These are phyloP conservation scores for Sarcodon aspratus DNA, from an alignment of 768 basidiomycete genomes.

Conservation along the genomic window DNA sequence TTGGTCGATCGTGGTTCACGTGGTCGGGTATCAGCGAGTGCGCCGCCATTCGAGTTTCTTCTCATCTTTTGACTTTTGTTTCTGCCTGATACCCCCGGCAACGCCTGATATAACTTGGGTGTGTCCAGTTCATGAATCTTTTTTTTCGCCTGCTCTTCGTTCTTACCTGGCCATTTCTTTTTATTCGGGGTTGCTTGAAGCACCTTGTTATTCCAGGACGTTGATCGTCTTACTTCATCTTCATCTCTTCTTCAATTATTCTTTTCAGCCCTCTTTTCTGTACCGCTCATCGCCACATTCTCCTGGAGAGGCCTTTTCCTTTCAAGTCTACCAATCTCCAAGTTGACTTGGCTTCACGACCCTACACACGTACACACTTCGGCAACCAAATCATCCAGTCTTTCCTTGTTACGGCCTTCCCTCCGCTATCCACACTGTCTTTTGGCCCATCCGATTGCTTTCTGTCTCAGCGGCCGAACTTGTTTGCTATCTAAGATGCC, in stretches of 20 bases:
- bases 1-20: neutral
- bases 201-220: conserved; percentile 34
- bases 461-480: neutral
- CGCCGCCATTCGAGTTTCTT: neutral
- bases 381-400: neutral
- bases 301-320: conserved; percentile 35
- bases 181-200: no score
- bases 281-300: conserved; percentile 28
- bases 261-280: conserved; percentile 29
- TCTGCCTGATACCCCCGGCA: neutral
- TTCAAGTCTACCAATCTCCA: conserved; percentile 4
- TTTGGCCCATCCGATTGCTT: neutral
- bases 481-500: conserved; percentile 35
- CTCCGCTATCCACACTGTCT: neutral
- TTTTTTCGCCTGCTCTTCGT: conserved; percentile 13
- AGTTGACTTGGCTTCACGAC: conserved; percentile 10
- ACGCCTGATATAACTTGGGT: neutral
- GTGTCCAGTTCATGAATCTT: neutral
- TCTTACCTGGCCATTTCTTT: conserved; percentile 19
- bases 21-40: neutral
- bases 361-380: neutral
- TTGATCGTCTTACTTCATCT: conserved; percentile 49
- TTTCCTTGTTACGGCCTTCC: neutral
- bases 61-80: neutral
- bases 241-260: conserved; percentile 21